Evolutionary conservation across 345 rosid species (phyloP), one percentile per base, ranked within the genome.

Genomic region (Limnanthes douglasii): DNA sequence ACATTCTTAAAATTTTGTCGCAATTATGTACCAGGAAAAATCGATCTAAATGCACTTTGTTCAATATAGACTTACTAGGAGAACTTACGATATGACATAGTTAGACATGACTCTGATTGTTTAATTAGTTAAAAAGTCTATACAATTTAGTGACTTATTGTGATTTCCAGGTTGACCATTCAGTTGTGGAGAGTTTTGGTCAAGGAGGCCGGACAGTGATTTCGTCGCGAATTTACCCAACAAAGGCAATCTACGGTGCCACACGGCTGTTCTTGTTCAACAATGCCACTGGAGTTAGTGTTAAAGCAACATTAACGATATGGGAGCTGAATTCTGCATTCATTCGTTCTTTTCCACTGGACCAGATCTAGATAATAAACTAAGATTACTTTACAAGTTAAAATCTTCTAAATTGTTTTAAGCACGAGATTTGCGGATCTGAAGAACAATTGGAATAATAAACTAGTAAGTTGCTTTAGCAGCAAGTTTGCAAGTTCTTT

Each of bases 311-410:
- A 2, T 59, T 78, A 43, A 63, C 54, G 55, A 57, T 76, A 2
- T 83, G 80, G 88, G 62, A 76, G 39, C 65, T 79, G 76, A 68
- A 64, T 55, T 71, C 73, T 37, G 88, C 95, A 5, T 73, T 68
- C 40, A 66, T 75, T 22, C 72, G 50, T 19, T 75, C 75, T 0
- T 81, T 24, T 37, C 43, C 69, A 3, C 28, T 31, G 6, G 27
- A 45, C n/a, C 10, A 18, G 8, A 19, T 16, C 13, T 25, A 12
- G 11, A 6, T 31, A 3, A 18, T 30, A n/a, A n/a, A n/a, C n/a
- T n/a, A n/a, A n/a, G n/a, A n/a, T n/a, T n/a, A n/a, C n/a, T n/a
- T n/a, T n/a, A n/a, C n/a, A n/a, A n/a, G n/a, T n/a, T n/a, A n/a
- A n/a, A n/a, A n/a, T n/a, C n/a, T n/a, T n/a, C n/a, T n/a, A n/a